phyloP scores from a whole-genome alignment of 257 asterid genomes.

The Solanum corneliomulleri region DNA sequence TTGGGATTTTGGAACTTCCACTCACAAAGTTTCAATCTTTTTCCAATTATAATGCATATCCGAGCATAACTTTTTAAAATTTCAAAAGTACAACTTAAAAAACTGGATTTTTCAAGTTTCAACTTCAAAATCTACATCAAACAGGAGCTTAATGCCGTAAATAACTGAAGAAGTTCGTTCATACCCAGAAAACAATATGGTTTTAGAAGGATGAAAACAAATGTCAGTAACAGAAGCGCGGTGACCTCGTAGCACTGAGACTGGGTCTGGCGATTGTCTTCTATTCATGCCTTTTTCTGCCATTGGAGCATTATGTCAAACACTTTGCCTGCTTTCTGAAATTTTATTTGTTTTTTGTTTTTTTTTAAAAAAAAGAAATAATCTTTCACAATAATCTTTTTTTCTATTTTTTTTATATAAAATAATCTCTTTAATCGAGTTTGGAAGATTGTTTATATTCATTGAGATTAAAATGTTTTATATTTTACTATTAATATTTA shows the following conservation, averaged over 20 bases:
- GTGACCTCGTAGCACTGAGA: conserved; percentile 89
- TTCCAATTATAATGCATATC: neutral
- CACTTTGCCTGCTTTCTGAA: neutral
- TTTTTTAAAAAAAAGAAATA: too few species aligned
- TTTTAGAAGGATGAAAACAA: conserved; percentile 67
- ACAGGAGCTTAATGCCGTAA: neutral
- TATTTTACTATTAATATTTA: too few species aligned
- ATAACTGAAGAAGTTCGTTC: neutral
- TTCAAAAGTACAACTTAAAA: neutral
- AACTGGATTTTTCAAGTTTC: neutral
- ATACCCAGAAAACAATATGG: conserved; percentile 55
- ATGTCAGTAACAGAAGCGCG: conserved; percentile 80
- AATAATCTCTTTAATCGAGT: neutral
- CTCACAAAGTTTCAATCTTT: neutral
- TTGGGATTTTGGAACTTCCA: neutral
- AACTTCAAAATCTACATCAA: neutral
- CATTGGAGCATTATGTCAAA: conserved; percentile 30
- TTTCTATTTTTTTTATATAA: neutral
- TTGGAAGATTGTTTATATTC: too few species aligned
- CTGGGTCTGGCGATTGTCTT: conserved; percentile 84
- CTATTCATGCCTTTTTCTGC: conserved; percentile 30
- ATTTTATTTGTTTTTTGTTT: too few species aligned
- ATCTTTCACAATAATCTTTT: neutral
- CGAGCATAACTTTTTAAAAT: neutral
- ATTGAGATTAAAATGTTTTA: neutral